Percentiles rank a stretch among this genome's conserved stretches.
These are phyloP conservation scores for Borovskyia barvae DNA, from an alignment of 208 protist species.

Conservation along the genomic window DNA sequence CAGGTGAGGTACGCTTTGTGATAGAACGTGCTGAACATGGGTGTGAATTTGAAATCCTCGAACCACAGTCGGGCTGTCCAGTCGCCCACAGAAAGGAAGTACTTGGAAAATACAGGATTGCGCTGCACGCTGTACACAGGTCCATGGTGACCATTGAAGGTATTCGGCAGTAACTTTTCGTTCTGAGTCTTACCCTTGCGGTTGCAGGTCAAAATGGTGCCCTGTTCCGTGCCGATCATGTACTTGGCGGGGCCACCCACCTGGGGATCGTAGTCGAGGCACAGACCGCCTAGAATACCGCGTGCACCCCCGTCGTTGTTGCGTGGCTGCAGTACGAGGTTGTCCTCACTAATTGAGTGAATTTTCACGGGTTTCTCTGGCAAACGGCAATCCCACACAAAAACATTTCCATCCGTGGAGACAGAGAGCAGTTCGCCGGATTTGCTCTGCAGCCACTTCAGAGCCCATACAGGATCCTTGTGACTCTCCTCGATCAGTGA, in stretches of 20 bases:
- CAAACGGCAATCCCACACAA: constrained; percentile 95
- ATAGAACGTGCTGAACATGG: constrained; percentile 96
- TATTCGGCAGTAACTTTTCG: constrained; percentile 92
- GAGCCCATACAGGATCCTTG: constrained; percentile 96
- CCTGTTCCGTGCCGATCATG: constrained; percentile 97
- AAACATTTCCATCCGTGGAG: constrained; percentile 95
- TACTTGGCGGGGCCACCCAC: constrained; percentile 94
- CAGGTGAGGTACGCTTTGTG: constrained; percentile 94
- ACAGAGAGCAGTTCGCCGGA: constrained; percentile 94
- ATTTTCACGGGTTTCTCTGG: constrained; percentile 91
- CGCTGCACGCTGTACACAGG: constrained; percentile 95
- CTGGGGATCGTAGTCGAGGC: constrained; percentile 94
- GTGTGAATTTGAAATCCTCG: constrained; percentile 94
- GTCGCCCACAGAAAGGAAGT: constrained; percentile 96
- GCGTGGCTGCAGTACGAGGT: constrained; percentile 86
- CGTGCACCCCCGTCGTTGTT: constrained; percentile 88
- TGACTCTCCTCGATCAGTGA: constrained; percentile 95
- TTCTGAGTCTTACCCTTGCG: constrained; percentile 93
- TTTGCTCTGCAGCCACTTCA: constrained; percentile 96
- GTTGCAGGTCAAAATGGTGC: constrained; percentile 93
- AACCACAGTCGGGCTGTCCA: constrained; percentile 96
- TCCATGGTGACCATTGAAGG: constrained; percentile 95
- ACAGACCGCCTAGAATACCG: constrained; percentile 90
- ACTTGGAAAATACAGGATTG: constrained; percentile 95
- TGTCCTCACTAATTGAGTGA: constrained; percentile 75